phyloP scores from a whole-genome alignment of 805 yeast genomes.

The Pichia rugopelliculosa region DNA sequence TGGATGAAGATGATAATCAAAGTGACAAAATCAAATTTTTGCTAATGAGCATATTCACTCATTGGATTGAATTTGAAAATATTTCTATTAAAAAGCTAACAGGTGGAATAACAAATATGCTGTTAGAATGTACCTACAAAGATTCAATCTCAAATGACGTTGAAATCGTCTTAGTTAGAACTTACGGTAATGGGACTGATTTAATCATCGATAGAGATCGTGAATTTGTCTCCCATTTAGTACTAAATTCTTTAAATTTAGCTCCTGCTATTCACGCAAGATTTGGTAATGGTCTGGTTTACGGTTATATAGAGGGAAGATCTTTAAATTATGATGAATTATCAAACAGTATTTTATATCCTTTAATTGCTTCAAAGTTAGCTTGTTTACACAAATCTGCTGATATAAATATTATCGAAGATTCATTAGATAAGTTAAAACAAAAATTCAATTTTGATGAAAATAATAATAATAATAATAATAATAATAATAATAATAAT shows the following conservation, averaged over 20 bases:
- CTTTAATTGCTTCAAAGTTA: constrained; percentile 54
- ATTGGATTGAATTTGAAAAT: constrained; percentile 20
- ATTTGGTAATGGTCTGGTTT: constrained; percentile 65
- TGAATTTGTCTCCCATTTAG: constrained; percentile 64
- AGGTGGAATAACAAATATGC: constrained; percentile 61
- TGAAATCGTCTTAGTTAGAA: constrained; percentile 50
- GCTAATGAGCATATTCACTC: constrained; percentile 38
- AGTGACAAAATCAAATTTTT: constrained; percentile 32
- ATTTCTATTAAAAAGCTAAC: constrained; percentile 40
- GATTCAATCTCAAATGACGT: not conserved
- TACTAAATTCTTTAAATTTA: constrained; percentile 48
- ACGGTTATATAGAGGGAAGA: constrained; percentile 61
- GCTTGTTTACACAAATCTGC: constrained; percentile 64
- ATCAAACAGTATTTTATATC: constrained; percentile 38
- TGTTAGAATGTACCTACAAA: constrained; percentile 36
- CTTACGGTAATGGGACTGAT: constrained; percentile 69
- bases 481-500: too few species aligned
- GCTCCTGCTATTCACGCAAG: constrained; percentile 67
- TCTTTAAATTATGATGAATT: constrained; percentile 52
- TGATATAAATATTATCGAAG: constrained; percentile 38
- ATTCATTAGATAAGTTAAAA: constrained; percentile 36
- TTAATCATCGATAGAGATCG: constrained; percentile 66
- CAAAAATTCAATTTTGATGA: constrained; percentile 13
- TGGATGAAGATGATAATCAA: constrained; percentile 21
- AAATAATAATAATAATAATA: not conserved